Evolutionary conservation across 805 yeast species (phyloP), one percentile per base, ranked within the genome.

Genomic region (Candida bentonensis): DNA sequence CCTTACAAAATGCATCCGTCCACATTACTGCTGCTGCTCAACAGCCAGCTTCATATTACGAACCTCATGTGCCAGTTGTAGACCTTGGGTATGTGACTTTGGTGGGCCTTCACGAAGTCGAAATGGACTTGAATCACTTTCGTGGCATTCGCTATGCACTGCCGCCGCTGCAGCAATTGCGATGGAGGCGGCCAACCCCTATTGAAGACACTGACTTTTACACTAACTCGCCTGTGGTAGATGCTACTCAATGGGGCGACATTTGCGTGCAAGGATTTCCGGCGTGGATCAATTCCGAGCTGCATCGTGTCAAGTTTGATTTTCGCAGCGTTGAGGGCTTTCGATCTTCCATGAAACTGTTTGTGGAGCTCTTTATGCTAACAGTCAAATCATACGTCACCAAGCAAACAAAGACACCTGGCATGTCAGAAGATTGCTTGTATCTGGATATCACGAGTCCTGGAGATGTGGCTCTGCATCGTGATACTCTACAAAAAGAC

Each of bases 381-480:
- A 30, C 20, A 7, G 36, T 30, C 36, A 30, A 30, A 17, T 11
- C 17, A 9, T 30, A 30, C n/a, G 36, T 30, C 5, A 30, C 36
- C 11, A 30, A 30, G 17, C 13, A 30, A n/a, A 30, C 36, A 9
- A 30, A n/a, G 17, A 30, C 36, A 5, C 36, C 36, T 9, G 36
- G 36, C 7, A 30, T 30, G 36, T 30, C 36, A 9, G 53, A 51
- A 23, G 53, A 49, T 39, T 51, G 53, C 22, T 39, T 51, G 13
- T 49, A 27, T n/a, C 23, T 51, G 41, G 50, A 51, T 33, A 49
- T 51, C 7, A 49, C 45, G 27, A 40, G 47, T 2, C 52, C 53
- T 3, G 21, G 25, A 3, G 36, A 42, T 5, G 36, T 36, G 13
- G 17, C 7, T 9, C 36, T 30, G 36, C 36, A 30, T 17, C 13